Evolutionary conservation across 225 moss, liverwort and hornwort species (phyloP).

Genomic region (Straminergon stramineum): DNA sequence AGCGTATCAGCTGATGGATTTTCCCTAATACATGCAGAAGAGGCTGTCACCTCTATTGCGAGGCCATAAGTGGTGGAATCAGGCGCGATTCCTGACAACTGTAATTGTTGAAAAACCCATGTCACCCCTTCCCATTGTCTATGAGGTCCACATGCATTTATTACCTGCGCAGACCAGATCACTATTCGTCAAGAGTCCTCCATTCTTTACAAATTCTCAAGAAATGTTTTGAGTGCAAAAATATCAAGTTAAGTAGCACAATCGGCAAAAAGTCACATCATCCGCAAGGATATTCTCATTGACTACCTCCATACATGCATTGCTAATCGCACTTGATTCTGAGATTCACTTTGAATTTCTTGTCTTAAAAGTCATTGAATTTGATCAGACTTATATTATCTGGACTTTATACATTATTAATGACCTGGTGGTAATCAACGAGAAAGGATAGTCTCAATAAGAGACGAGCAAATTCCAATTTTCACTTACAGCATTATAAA

Average conservation of each 20-base stretch:
- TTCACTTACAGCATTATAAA: constrained; percentile 83
- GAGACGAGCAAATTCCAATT: not conserved
- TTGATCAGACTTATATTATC: not conserved
- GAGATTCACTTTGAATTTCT: not conserved
- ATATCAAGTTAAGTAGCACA: not conserved
- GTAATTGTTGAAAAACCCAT: constrained; percentile 61
- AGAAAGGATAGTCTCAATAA: not conserved
- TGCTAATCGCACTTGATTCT: not conserved
- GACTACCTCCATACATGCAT: not conserved
- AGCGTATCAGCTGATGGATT: not conserved
- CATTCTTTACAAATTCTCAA: not conserved
- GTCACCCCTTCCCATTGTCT: constrained; percentile 69
- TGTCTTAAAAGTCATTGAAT: not conserved
- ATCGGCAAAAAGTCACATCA: not conserved
- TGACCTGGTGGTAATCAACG: not conserved
- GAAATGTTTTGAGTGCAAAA: not conserved
- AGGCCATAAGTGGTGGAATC: constrained; percentile 89
- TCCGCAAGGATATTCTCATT: not conserved
- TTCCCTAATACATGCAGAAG: not conserved
- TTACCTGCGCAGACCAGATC: constrained; percentile 38
- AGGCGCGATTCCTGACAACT: constrained; percentile 26
- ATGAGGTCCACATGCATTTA: constrained; percentile 91
- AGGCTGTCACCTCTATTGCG: constrained; percentile 62
- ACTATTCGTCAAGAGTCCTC: not conserved
- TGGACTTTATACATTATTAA: not conserved